Percentiles rank a stretch among this genome's conserved stretches.
Evolutionary conservation across 106 monocot genomes (phyloP).

Genomic region (Narthecium ossifragum): DNA sequence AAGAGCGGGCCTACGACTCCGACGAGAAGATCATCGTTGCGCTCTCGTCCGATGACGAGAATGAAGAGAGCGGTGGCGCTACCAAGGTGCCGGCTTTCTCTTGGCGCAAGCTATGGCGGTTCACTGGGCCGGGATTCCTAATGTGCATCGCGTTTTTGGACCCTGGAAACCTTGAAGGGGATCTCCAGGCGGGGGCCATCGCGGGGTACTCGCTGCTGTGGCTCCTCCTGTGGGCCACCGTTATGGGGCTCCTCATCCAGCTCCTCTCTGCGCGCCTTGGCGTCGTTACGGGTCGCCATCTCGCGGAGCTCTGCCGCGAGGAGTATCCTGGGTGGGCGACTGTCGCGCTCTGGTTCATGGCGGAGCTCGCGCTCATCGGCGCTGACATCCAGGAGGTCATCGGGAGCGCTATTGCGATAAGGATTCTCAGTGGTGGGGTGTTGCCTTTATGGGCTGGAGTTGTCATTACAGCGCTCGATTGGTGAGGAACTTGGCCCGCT

Average conservation of each 20-base stretch:
- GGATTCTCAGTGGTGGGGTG: conserved; percentile 42
- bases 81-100: conserved; percentile 39
- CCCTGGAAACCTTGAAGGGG: conserved; percentile 72
- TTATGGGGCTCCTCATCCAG: conserved; percentile 53
- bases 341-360: conserved; percentile 57
- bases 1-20: background rate
- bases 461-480: conserved; percentile 61
- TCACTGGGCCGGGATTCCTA: conserved; percentile 69
- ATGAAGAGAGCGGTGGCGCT: background rate
- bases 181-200: conserved; percentile 68
- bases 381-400: conserved; percentile 83
- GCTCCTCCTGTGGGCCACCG: conserved; percentile 58
- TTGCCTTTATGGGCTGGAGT: conserved; percentile 68
- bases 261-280: conserved; percentile 62
- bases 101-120: conserved; percentile 69
- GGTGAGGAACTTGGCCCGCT: conserved; percentile 16
- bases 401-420: conserved; percentile 72
- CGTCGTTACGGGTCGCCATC: conserved; percentile 65
- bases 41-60: conserved; percentile 17
- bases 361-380: conserved; percentile 67
- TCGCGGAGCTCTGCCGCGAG: conserved; percentile 66
- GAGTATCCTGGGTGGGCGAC: conserved; percentile 59
- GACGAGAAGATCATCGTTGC: conserved; percentile 25
- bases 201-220: conserved; percentile 70
- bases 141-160: conserved; percentile 79